Evolutionary conservation across 176 grass and related monocot genomes (phyloP), one percentile per base, ranked within the genome.

Genomic region (Luzula sylvatica): DNA sequence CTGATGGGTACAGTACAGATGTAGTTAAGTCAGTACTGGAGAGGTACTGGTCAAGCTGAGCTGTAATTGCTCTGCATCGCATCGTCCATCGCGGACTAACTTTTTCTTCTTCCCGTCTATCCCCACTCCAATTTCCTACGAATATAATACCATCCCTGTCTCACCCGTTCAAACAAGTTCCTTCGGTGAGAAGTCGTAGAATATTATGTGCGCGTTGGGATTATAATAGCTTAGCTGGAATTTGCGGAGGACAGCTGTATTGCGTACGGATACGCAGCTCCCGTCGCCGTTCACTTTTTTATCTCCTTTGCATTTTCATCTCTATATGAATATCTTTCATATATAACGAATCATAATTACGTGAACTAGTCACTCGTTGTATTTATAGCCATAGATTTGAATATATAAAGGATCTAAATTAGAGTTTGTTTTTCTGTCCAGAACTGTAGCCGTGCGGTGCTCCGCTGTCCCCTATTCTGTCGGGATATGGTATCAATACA

Each of bases 171-270:
- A n/a, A n/a, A n/a, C n/a, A n/a, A n/a, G n/a, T n/a, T n/a, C n/a
- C n/a, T n/a, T n/a, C n/a, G n/a, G n/a, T n/a, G n/a, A n/a, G n/a
- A n/a, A n/a, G n/a, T n/a, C n/a, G n/a, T n/a, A n/a, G n/a, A n/a
- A n/a, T n/a, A n/a, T n/a, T n/a, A n/a, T n/a, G n/a, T n/a, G n/a
- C n/a, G n/a, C n/a, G n/a, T n/a, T n/a, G n/a, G n/a, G n/a, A n/a
- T n/a, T n/a, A n/a, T n/a, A n/a, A n/a, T n/a, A n/a, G 59, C 42
- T 48, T 64, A 64, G 40, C 59, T 64, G 59, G 59, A 63, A 63
- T 63, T 46, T 26, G 58, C 58, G 58, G 58, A 63, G 42, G 58
- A 44, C 58, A 63, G 58, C 58, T 63, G 19, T 59, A 2, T 32
- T 2, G 5, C 3, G 55, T 58, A 58, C 55, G 11, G 22, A 64